Conservation (phyloP, 2,329 filamentous ascomycete genomes). For the Paracoccidioides lutzii region DNA sequence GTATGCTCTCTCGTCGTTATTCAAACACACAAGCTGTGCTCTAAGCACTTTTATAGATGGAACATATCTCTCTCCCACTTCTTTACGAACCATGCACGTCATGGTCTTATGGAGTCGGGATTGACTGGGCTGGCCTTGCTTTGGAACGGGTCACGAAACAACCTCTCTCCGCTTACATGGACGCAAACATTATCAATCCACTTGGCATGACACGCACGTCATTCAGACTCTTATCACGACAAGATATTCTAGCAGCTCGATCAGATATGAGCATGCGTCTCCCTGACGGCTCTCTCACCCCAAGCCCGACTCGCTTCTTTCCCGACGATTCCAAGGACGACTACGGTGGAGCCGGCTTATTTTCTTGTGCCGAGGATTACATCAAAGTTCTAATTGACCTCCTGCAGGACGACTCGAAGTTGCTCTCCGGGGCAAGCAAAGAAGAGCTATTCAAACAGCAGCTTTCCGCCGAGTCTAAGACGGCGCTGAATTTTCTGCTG, state of each 20-base stretch:
- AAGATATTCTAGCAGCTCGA: not conserved
- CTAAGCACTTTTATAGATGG: not conserved
- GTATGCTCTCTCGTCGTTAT: not conserved
- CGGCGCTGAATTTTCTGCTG: not conserved
- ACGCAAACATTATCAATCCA: constrained; percentile 1
- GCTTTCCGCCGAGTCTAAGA: constrained; percentile 7
- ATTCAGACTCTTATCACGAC: not conserved
- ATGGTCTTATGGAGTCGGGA: constrained; percentile 37
- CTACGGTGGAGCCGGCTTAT: constrained; percentile 36
- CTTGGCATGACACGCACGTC: not conserved
- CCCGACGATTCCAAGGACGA: constrained; percentile 18
- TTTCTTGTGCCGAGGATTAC: constrained; percentile 19
- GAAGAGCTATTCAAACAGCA: constrained; percentile 20
- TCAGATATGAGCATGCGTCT: not conserved
- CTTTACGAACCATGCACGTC: constrained; percentile 37
- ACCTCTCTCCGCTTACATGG: not conserved
- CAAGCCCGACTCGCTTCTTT: not conserved
- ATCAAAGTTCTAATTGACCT: constrained; percentile 21
- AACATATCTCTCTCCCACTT: constrained; percentile 24
- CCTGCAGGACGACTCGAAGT: constrained; percentile 18
- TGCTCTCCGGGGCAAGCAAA: constrained; percentile 18
- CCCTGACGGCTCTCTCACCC: not conserved
- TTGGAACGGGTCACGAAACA: constrained; percentile 5
- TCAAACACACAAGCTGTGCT: not conserved
- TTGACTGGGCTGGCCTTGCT: constrained; percentile 39